Base-by-base conservation (phyloP, 2,329 filamentous ascomycete species). In the Fusarium marasasianum region DNA sequence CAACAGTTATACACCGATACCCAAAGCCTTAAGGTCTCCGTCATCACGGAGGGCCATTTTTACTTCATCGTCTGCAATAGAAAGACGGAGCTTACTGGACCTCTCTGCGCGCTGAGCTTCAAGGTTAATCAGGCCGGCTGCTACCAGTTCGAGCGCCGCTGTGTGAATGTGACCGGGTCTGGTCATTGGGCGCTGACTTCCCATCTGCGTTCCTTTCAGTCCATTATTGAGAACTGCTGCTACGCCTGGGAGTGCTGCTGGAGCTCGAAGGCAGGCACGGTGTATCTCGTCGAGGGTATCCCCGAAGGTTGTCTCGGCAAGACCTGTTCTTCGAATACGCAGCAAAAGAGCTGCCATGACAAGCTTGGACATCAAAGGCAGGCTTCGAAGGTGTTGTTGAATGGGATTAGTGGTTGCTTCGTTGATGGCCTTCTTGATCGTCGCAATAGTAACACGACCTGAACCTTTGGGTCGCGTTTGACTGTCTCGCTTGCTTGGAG, bases 341-440 rank as follows among this genome's bases (percentile, higher is more conserved):
- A 94, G 89, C 43, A 98, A 83, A 22, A 99, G 86, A 12, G 95
- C 94, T 4, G 94, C 92, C 59, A 99, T 90, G 76, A 98, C 91
- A 41, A 98, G 86, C 80, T 98, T 98, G 18, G 92, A 91, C 33
- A 92, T 89, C 47, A 98, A 87, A 0, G 96, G 94, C 29, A 98
- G 88, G 24, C 91, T 89, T 56, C 94, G 93, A 41, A 99, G 88
- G 79, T 95, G 95, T 80, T 96, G 94, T 80, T 98, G 96, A 66
- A 98, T 86, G 5, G 96, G 96, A 64, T 94, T 98, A 8, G 93
- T 95, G 2, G 96, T 98, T 10, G 96, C 95, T 84, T 99, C 96
- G 78, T 93, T 94, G 82, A 99, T 98, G 41, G 96, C 96, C 79
- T 94, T 91, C 82, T 97, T 97, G 81, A 98, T 93, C 8, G 94